These are phyloP conservation scores for Pleurotus eryngii DNA, from an alignment of 768 basidiomycete genomes.

Conservation along the genomic window DNA sequence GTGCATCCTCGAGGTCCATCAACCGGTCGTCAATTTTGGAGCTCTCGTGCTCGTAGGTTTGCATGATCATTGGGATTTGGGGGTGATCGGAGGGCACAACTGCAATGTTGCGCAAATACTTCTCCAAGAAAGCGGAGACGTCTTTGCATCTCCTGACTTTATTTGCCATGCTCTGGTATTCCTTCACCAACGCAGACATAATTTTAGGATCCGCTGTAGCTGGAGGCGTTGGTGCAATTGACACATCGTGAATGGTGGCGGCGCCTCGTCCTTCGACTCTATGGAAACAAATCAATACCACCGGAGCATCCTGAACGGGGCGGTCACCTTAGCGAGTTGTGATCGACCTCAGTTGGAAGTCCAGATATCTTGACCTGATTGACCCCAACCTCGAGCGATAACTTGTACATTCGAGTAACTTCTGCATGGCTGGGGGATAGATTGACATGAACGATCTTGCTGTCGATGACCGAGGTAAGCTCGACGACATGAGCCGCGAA, in stretches of 20 bases:
- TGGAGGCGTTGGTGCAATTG: conserved; percentile 20
- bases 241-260: conserved; percentile 45
- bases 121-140: conserved; percentile 25
- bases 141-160: conserved; percentile 25
- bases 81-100: conserved; percentile 27
- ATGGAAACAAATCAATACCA: not conserved
- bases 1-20: conserved; percentile 24
- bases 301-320: not conserved
- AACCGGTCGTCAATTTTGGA: conserved; percentile 30
- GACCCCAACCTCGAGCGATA: conserved; percentile 33
- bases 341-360: conserved; percentile 33
- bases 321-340: conserved; percentile 37
- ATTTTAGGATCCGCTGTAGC: conserved; percentile 20
- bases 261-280: conserved; percentile 44
- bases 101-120: conserved; percentile 32
- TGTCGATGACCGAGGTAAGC: conserved; percentile 25
- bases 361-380: conserved; percentile 38
- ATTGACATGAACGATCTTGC: conserved; percentile 36
- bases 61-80: conserved; percentile 25
- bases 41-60: conserved; percentile 29
- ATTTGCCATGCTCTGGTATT: conserved; percentile 21
- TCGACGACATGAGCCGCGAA: conserved; percentile 22
- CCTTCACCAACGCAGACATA: conserved; percentile 16
- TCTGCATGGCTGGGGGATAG: conserved; percentile 41
- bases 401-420: conserved; percentile 35